Conservation (phyloP, 345 rosid genomes). For the Salix dunnii region DNA sequence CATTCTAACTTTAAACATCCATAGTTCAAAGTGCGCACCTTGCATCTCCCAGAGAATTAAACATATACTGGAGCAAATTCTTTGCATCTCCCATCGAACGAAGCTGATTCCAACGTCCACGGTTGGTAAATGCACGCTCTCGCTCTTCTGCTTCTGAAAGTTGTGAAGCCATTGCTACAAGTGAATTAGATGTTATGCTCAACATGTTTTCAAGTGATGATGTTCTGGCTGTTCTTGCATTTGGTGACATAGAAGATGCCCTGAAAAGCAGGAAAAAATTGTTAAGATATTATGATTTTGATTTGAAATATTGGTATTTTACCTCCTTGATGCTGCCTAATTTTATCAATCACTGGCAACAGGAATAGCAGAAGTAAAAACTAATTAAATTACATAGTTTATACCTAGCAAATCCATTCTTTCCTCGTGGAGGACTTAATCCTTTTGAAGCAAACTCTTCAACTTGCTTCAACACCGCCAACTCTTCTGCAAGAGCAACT, state of each 20-base stretch:
- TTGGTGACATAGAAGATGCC: slow-evolving; percentile 92
- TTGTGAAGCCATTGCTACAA: slow-evolving; percentile 98
- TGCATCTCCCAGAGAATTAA: slow-evolving; percentile 76
- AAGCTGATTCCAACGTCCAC: slow-evolving; percentile 98
- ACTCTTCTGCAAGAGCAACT: slow-evolving; percentile 91
- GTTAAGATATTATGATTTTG: slow-evolving; percentile 9
- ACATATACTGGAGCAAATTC: slow-evolving; percentile 90
- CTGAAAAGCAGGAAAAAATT: slow-evolving; percentile 38
- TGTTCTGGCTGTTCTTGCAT: slow-evolving; percentile 84
- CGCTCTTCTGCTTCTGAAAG: slow-evolving; percentile 98
- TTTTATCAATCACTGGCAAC: neutral
- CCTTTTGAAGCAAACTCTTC: slow-evolving; percentile 89
- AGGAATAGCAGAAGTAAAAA: neutral
- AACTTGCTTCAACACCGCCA: slow-evolving; percentile 81
- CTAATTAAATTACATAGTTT: slow-evolving; percentile 1
- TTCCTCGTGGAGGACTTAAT: slow-evolving; percentile 85
- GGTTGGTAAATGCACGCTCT: slow-evolving; percentile 78
- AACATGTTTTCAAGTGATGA: slow-evolving; percentile 94
- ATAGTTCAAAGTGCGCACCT: slow-evolving; percentile 46
- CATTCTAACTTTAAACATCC: neutral
- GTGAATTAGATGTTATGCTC: slow-evolving; percentile 84
- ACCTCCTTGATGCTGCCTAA: neutral
- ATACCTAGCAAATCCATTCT: slow-evolving; percentile 93
- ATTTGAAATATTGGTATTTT: neutral
- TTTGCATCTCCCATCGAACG: slow-evolving; percentile 99